These are phyloP conservation scores for Calonectria hawksworthii DNA, from an alignment of 2,329 filamentous ascomycete species.

Conservation along the genomic window DNA sequence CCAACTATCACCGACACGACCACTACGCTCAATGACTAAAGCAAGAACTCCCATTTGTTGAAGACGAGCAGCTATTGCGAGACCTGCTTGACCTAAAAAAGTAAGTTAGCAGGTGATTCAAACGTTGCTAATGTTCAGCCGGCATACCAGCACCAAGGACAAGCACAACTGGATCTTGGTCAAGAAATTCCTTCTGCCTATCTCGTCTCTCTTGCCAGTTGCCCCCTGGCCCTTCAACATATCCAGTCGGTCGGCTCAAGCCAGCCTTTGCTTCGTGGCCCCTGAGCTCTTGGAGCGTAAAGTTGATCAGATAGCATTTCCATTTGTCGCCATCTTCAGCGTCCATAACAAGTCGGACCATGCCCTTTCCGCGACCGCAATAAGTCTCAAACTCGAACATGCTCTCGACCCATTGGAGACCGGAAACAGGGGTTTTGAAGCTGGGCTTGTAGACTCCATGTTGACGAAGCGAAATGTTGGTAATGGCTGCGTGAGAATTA, in stretches of 20 bases:
- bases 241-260: slow-evolving; percentile 29
- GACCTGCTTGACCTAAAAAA: slow-evolving; percentile 26
- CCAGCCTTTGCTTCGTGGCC: slow-evolving; percentile 27
- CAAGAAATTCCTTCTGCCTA: slow-evolving; percentile 34
- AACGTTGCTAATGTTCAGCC: too few relatives aligned
- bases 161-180: slow-evolving; percentile 55
- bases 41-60: slow-evolving; percentile 44
- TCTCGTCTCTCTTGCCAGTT: slow-evolving; percentile 45
- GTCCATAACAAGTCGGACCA: slow-evolving; percentile 16
- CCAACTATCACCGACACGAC: slow-evolving; percentile 64
- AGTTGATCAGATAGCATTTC: slow-evolving; percentile 45
- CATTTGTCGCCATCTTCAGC: slow-evolving; percentile 27
- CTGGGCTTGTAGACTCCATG: slow-evolving; percentile 10
- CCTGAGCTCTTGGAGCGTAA: slow-evolving; percentile 43
- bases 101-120: not conserved
- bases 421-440: not conserved
- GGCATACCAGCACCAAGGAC: slow-evolving; percentile 32
- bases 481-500: slow-evolving; percentile 12
- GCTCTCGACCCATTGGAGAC: slow-evolving; percentile 13
- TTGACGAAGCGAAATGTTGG: slow-evolving; percentile 8
- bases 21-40: slow-evolving; percentile 60
- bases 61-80: slow-evolving; percentile 33
- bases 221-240: slow-evolving; percentile 41
- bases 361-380: slow-evolving; percentile 18
- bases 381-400: slow-evolving; percentile 28